These are phyloP conservation scores for Quercus phellos DNA, from an alignment of 331 rosid genomes.

Conservation along the genomic window DNA sequence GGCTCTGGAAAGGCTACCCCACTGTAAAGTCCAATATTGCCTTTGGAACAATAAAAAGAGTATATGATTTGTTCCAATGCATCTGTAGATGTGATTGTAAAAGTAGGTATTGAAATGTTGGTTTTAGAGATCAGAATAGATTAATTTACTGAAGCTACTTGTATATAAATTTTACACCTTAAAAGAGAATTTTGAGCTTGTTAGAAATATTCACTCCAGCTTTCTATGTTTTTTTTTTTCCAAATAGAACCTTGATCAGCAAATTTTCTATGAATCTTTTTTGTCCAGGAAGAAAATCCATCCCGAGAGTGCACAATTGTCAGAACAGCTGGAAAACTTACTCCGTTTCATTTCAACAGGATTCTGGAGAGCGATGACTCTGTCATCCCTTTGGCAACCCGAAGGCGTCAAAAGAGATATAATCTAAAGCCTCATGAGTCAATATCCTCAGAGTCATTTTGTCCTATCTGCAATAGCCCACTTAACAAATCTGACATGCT, in stretches of 20 bases:
- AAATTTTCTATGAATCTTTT: conserved; percentile 9
- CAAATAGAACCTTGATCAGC: not conserved
- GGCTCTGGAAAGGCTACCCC: not conserved
- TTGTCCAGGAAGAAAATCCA: conserved; percentile 79
- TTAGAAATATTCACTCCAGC: not conserved
- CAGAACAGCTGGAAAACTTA: conserved; percentile 90
- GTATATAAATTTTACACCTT: not conserved
- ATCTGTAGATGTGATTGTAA: not conserved
- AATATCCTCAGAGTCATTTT: conserved; percentile 70
- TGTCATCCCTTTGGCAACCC: conserved; percentile 64
- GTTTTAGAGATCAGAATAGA: not conserved
- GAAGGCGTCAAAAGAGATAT: conserved; percentile 80
- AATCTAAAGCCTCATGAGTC: conserved; percentile 64
- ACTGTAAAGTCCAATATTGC: not conserved
- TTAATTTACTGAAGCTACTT: not conserved
- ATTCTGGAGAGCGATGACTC: conserved; percentile 64
- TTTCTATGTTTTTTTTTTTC: not conserved
- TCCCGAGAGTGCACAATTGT: conserved; percentile 85
- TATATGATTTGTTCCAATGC: not conserved
- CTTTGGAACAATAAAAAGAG: not conserved
- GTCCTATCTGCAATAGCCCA: conserved; percentile 74
- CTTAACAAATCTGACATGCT: conserved; percentile 61
- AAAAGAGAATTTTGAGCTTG: not conserved
- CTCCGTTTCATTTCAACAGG: conserved; percentile 82
- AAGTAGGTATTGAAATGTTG: not conserved